Evolutionary conservation across 1,139 yeast genomes (phyloP).

Genomic region (Protomyces pachydermus): DNA sequence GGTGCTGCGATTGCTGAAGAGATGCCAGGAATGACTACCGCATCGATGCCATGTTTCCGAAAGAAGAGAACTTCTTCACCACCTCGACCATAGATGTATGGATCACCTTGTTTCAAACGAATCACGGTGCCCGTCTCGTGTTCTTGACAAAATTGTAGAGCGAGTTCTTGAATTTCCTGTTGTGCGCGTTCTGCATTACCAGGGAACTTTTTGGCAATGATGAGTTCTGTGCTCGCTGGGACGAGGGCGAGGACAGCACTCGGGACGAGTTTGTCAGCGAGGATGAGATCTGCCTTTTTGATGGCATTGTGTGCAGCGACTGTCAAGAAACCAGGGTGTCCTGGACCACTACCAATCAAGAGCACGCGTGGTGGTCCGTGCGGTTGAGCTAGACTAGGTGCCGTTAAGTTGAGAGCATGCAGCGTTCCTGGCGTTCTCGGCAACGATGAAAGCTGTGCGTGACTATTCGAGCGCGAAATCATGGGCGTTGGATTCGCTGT

Average conservation of each 20-base stretch:
- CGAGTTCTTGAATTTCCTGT: constrained; percentile 67
- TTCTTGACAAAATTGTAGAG: constrained; percentile 53
- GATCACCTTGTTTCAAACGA: constrained; percentile 93
- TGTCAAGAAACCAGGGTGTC: constrained; percentile 74
- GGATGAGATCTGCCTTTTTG: constrained; percentile 70
- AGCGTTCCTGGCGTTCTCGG: constrained; percentile 9
- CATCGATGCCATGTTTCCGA: constrained; percentile 58
- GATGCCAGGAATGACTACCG: constrained; percentile 77
- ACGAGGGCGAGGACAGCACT: constrained; percentile 75
- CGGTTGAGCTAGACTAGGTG: constrained; percentile 9
- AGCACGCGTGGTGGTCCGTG: constrained; percentile 54
- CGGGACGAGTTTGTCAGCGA: constrained; percentile 92
- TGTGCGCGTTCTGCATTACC: constrained; percentile 96
- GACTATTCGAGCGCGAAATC: constrained; percentile 6
- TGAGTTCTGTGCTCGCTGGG: constrained; percentile 66
- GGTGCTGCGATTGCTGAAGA: constrained; percentile 91
- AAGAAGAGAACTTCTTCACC: constrained; percentile 84
- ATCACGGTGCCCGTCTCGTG: constrained; percentile 55
- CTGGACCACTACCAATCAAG: constrained; percentile 92
- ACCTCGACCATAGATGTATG: constrained; percentile 94
- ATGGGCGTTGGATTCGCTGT: constrained; percentile 13
- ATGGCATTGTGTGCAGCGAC: constrained; percentile 81
- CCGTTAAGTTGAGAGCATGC: constrained; percentile 7
- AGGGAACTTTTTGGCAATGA: constrained; percentile 90
- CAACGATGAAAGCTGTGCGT: constrained; percentile 1